Evolutionary conservation across 2,329 filamentous ascomycete species (phyloP).

Genomic region (Podosphaera aphanis): DNA sequence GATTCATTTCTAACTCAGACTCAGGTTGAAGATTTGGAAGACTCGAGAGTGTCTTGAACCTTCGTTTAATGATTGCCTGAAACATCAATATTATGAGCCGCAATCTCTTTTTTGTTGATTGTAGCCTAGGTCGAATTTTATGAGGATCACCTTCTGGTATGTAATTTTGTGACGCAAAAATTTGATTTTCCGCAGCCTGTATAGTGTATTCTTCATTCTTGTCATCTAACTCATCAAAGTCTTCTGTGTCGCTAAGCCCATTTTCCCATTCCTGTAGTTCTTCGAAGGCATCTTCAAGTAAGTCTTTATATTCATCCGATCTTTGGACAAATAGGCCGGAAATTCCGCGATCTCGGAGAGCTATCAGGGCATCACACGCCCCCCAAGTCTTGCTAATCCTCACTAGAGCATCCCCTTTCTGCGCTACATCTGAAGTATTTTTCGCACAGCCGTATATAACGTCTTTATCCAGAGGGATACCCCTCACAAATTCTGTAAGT

Average conservation of each 20-base stretch:
- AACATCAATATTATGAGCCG: slow-evolving; percentile 46
- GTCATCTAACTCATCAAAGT: slow-evolving; percentile 26
- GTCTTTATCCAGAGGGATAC: slow-evolving; percentile 36
- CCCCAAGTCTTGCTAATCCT: slow-evolving; percentile 65
- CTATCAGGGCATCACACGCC: slow-evolving; percentile 49
- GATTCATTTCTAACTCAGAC: slow-evolving; percentile 3
- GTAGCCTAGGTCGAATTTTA: slow-evolving; percentile 39
- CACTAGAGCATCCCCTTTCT: slow-evolving; percentile 29
- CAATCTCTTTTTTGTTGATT: slow-evolving; percentile 37
- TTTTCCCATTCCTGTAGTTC: slow-evolving; percentile 79
- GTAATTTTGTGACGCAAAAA: slow-evolving; percentile 37
- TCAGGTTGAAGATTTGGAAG: slow-evolving; percentile 19
- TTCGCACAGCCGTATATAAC: slow-evolving; percentile 24
- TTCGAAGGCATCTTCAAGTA: slow-evolving; percentile 59
- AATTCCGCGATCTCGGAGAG: slow-evolving; percentile 42
- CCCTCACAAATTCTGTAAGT: slow-evolving; percentile 32
- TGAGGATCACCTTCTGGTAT: slow-evolving; percentile 42
- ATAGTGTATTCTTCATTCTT: slow-evolving; percentile 18
- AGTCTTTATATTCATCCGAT: slow-evolving; percentile 49
- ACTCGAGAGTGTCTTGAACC: slow-evolving; percentile 34
- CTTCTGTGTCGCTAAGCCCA: slow-evolving; percentile 39
- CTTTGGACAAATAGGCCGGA: slow-evolving; percentile 46
- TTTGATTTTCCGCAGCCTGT: slow-evolving; percentile 39
- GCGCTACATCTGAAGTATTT: slow-evolving; percentile 17
- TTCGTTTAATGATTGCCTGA: slow-evolving; percentile 43